These are phyloP conservation scores for Nidularia pulvinata DNA, from an alignment of 768 basidiomycete species.

Conservation along the genomic window DNA sequence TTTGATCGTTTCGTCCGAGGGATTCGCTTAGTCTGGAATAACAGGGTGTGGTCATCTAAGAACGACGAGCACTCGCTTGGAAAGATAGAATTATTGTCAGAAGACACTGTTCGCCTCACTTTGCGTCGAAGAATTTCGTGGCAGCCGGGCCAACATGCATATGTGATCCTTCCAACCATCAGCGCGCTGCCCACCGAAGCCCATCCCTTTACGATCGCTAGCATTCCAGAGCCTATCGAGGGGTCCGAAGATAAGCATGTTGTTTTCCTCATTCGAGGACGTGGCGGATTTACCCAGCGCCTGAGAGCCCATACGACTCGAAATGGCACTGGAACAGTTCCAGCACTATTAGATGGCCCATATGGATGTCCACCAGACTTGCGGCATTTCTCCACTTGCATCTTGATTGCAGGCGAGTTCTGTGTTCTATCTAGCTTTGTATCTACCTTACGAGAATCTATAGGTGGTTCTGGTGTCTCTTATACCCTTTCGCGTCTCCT, in stretches of 20 bases:
- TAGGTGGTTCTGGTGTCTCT: conserved; percentile 47
- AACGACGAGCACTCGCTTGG: conserved; percentile 17
- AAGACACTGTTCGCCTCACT: conserved; percentile 42
- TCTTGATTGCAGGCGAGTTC: conserved; percentile 41
- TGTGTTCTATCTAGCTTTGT: neutral
- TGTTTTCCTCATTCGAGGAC: conserved; percentile 50
- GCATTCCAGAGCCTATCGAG: conserved; percentile 27
- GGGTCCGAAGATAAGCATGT: conserved; percentile 31
- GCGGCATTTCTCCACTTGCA: conserved; percentile 31
- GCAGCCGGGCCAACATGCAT: conserved; percentile 48
- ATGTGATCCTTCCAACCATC: conserved; percentile 41
- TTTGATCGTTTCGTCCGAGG: conserved; percentile 41
- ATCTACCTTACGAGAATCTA: neutral
- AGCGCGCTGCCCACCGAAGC: conserved; percentile 41
- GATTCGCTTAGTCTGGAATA: conserved; percentile 35
- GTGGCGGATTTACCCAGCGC: conserved; percentile 49
- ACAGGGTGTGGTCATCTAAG: conserved; percentile 23
- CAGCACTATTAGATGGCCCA: conserved; percentile 45
- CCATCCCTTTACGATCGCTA: conserved; percentile 51
- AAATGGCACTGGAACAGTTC: conserved; percentile 26
- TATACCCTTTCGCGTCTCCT: conserved; percentile 42
- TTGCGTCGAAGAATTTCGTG: conserved; percentile 35
- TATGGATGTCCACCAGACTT: conserved; percentile 44
- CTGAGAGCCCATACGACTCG: conserved; percentile 27
- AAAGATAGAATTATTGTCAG: conserved; percentile 36